Conservation (phyloP, 2,329 filamentous ascomycete genomes). For the Parasarocladium wereldwijsianum region DNA sequence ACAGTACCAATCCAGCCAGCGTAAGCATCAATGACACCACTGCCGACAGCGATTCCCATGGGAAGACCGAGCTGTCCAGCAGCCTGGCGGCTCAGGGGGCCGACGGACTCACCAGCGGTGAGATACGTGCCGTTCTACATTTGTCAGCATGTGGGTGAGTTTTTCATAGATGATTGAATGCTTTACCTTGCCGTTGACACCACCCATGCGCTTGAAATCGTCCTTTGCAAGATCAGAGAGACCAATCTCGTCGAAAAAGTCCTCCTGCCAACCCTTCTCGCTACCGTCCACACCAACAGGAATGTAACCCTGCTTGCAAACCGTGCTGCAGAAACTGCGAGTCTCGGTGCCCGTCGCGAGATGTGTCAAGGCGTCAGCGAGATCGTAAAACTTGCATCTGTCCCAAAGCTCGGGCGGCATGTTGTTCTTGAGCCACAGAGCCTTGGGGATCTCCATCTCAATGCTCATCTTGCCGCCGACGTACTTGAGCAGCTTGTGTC, state of each 20-base stretch:
- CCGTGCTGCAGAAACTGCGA: conserved; percentile 85
- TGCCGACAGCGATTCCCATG: conserved; percentile 80
- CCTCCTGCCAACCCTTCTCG: conserved; percentile 95
- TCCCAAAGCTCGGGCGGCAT: conserved; percentile 87
- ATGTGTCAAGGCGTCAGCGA: conserved; percentile 86
- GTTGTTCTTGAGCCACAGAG: conserved; percentile 95
- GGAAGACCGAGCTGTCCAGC: conserved; percentile 72
- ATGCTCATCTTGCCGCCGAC: conserved; percentile 98
- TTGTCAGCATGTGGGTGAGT: conserved; percentile 1
- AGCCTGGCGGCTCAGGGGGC: conserved; percentile 70
- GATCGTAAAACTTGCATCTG: conserved; percentile 92
- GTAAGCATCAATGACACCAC: conserved; percentile 95
- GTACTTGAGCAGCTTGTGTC: conserved; percentile 86
- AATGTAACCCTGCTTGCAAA: conserved; percentile 94
- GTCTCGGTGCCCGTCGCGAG: conserved; percentile 86
- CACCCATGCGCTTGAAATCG: conserved; percentile 85
- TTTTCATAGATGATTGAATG: conserved; percentile 13
- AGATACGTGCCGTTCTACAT: conserved; percentile 76
- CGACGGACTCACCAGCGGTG: conserved; percentile 84
- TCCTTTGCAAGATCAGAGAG: conserved; percentile 73
- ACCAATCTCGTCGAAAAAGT: conserved; percentile 79
- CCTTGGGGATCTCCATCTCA: conserved; percentile 99
- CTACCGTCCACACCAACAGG: conserved; percentile 95
- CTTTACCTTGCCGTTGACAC: conserved; percentile 87
- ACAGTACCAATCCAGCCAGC: conserved; percentile 98